Evolutionary conservation across 2,329 filamentous ascomycete genomes (phyloP).

Genomic region (Trichoderma harzianum): DNA sequence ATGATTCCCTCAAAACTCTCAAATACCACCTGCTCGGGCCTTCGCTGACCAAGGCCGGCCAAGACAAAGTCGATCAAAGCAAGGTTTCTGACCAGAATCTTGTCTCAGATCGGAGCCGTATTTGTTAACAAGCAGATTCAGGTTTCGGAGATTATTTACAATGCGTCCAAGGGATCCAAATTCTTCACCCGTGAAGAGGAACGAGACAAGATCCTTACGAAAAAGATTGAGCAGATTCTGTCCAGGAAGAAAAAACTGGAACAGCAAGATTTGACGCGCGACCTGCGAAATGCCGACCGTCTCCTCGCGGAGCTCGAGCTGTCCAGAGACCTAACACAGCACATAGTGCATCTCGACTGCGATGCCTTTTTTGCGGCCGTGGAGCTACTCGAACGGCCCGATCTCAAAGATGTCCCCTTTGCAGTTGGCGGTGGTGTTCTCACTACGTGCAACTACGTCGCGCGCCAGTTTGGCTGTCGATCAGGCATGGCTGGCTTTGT

Average conservation of each 20-base stretch:
- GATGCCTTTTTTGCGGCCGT: slow-evolving; percentile 98
- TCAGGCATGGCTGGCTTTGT: slow-evolving; percentile 97
- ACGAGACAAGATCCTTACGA: slow-evolving; percentile 76
- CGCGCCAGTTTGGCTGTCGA: slow-evolving; percentile 83
- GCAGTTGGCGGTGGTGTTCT: slow-evolving; percentile 73
- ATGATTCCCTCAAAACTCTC: slow-evolving; percentile 53
- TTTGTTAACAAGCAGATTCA: slow-evolving; percentile 29
- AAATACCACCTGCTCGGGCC: slow-evolving; percentile 90
- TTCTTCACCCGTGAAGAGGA: slow-evolving; percentile 90
- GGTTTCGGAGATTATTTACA: slow-evolving; percentile 96
- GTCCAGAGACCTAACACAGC: slow-evolving; percentile 75
- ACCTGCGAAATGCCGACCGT: slow-evolving; percentile 74
- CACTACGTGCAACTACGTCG: slow-evolving; percentile 78
- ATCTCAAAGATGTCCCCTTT: slow-evolving; percentile 82
- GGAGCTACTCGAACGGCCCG: slow-evolving; percentile 78
- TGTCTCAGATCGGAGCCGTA: neutral
- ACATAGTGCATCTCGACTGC: slow-evolving; percentile 89
- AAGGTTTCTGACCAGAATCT: slow-evolving; percentile 52
- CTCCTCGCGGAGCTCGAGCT: slow-evolving; percentile 77
- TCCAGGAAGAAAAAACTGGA: slow-evolving; percentile 73
- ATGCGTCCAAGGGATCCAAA: slow-evolving; percentile 93
- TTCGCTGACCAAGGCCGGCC: slow-evolving; percentile 88
- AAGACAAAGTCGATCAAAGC: slow-evolving; percentile 87
- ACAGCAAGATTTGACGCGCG: slow-evolving; percentile 67
- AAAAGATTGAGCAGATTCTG: slow-evolving; percentile 79